phyloP scores from a whole-genome alignment of 2,329 filamentous ascomycete species.

The Colletotrichum agaves region DNA sequence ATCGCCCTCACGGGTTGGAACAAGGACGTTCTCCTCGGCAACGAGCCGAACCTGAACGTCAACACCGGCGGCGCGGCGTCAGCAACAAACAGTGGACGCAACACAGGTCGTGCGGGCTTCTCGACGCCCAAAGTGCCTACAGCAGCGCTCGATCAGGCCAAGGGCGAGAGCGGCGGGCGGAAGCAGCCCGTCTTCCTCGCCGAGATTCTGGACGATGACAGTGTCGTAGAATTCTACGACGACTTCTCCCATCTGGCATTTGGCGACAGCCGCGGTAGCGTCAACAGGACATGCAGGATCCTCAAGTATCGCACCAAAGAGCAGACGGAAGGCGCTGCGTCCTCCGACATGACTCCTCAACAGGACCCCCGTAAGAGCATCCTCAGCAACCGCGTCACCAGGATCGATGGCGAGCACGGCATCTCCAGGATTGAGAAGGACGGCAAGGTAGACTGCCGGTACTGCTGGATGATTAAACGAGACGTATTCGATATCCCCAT shows the following conservation, averaged over 20 bases:
- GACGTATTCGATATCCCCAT: constrained; percentile 99
- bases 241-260: constrained; percentile 95
- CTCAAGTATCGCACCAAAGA: constrained; percentile 89
- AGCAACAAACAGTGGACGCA: constrained; percentile 55
- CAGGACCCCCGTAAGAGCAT: constrained; percentile 61
- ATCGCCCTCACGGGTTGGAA: constrained; percentile 96
- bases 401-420: constrained; percentile 78
- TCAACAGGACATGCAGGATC: constrained; percentile 84
- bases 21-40: constrained; percentile 87
- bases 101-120: constrained; percentile 54
- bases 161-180: constrained; percentile 55
- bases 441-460: constrained; percentile 93
- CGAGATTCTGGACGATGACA: constrained; percentile 92
- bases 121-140: constrained; percentile 64
- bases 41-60: constrained; percentile 87
- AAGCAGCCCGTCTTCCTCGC: constrained; percentile 88
- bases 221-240: constrained; percentile 93
- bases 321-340: constrained; percentile 51
- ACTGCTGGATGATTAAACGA: constrained; percentile 96
- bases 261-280: constrained; percentile 86
- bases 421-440: constrained; percentile 86
- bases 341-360: constrained; percentile 49
- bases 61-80: constrained; percentile 72
- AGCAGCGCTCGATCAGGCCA: constrained; percentile 53
- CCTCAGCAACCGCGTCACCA: constrained; percentile 68